phyloP scores from a whole-genome alignment of 2,329 filamentous ascomycete species.

The Colletotrichum destructivum region DNA sequence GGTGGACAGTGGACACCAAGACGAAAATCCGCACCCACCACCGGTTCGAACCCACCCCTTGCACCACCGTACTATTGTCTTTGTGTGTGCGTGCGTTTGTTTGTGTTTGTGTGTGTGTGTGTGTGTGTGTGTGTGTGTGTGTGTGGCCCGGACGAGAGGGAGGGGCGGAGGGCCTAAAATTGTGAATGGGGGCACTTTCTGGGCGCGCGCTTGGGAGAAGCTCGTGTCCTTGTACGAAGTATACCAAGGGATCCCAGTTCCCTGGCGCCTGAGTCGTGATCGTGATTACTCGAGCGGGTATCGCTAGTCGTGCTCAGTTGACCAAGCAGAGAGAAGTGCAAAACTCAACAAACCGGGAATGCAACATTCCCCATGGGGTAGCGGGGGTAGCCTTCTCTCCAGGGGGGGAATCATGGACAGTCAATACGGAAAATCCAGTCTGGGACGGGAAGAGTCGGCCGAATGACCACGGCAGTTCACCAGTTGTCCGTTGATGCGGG shows the following conservation, averaged over 20 bases:
- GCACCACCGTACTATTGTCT: neutral
- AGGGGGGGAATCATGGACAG: conserved; percentile 4
- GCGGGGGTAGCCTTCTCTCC: conserved; percentile 3
- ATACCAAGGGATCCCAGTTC: neutral
- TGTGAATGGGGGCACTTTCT: conserved; percentile 15
- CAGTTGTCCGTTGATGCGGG: conserved; percentile 2
- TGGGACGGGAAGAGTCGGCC: conserved; percentile 19
- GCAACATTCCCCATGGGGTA: conserved; percentile 41
- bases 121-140: no score
- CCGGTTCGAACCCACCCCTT: conserved; percentile 7
- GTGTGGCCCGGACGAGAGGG: conserved; percentile 9
- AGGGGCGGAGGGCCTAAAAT: neutral
- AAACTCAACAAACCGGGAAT: conserved; percentile 18
- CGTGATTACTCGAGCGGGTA: conserved; percentile 18
- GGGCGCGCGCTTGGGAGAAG: neutral
- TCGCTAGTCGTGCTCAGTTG: conserved; percentile 7
- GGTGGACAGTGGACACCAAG: neutral
- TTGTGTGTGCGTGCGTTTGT: no score
- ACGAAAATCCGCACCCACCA: conserved; percentile 24
- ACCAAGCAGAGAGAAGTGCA: neutral
- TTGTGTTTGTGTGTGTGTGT: no score
- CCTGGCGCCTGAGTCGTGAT: conserved; percentile 36
- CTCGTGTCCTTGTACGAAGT: neutral
- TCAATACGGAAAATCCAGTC: no score
- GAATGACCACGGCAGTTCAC: conserved; percentile 34